Evolutionary conservation across 106 monocot species (phyloP), one percentile per base, ranked within the genome.

Genomic region (Phalaenopsis equestris): DNA sequence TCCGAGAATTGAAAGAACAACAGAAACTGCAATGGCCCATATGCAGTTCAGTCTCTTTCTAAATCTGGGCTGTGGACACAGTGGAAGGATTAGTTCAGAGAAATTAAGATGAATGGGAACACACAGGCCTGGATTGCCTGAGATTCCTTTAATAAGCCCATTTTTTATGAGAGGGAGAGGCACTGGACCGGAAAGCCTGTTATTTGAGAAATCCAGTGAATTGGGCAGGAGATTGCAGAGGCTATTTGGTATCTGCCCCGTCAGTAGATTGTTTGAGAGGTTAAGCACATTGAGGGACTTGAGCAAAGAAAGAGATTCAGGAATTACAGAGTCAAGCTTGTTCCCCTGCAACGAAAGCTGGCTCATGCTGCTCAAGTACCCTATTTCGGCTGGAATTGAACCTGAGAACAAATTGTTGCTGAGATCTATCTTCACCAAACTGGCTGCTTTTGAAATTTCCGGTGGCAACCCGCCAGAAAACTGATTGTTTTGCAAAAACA

Each of bases 171-270:
- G 55, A 49, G 90, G 90, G 47, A 92, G 72, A 3, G 97, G 97
- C 21, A 97, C 82, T 4, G 94, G 90, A 42, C 97, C 97, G 0
- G 87, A 86, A 24, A 97, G 94, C 43, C 82, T 81, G 67, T 98
- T 98, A 79, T 98, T 89, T 8, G 98, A 98, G 81, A 98, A 93
- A 24, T 94, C 98, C 9, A 98, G 81, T 1, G 94, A 98, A 52
- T 91, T 98, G 36, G 98, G 98, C 0, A 98, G 86, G 55, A 98
- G 67, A 12, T 82, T 72, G 45, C 94, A 98, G 41, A 98, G 87
- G 42, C 88, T 87, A 39, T 88, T 87, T 2, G 98, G 98, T 47
- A 98, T 98, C 73, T 87, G 85, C 16, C 99, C 99, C 3, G 93
- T 87, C 1, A 94, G 75, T 41, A 88, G 82, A 80, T 99, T 99